Evolutionary conservation across 139 green algal genomes (phyloP).

Genomic region (Closterium sp.): DNA sequence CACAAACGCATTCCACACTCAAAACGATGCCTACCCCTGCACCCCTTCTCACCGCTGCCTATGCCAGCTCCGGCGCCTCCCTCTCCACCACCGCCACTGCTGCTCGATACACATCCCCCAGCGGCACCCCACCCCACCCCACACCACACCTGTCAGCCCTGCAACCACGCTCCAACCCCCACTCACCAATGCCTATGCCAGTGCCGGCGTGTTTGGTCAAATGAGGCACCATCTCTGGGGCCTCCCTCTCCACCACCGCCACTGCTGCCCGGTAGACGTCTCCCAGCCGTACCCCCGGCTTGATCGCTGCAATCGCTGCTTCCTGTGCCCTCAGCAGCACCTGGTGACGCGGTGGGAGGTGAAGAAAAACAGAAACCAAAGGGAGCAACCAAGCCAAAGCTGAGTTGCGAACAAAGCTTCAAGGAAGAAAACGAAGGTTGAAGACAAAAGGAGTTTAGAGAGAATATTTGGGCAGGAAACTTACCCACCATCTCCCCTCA

Average conservation of each 20-base stretch:
- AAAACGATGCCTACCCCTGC: too few relatives aligned
- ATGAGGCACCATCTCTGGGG: conserved; percentile 65
- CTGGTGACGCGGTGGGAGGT: not conserved
- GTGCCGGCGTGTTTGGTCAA: conserved; percentile 15
- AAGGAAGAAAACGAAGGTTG: too few relatives aligned
- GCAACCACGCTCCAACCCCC: too few relatives aligned
- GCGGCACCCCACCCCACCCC: conserved; percentile 49
- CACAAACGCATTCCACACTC: too few relatives aligned
- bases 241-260: conserved; percentile 47
- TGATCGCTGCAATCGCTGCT: conserved; percentile 70
- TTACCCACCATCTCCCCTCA: not conserved
- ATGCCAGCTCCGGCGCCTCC: conserved; percentile 73
- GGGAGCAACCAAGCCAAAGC: too few relatives aligned
- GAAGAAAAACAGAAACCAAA: too few relatives aligned
- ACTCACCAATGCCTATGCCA: not conserved
- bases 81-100: conserved; percentile 45
- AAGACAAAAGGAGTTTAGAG: too few relatives aligned
- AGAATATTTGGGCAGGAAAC: too few relatives aligned
- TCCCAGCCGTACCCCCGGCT: conserved; percentile 41
- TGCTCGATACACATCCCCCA: conserved; percentile 30
- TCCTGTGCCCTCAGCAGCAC: conserved; percentile 71
- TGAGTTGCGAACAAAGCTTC: too few relatives aligned
- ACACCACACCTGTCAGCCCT: conserved; percentile 45
- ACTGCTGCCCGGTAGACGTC: conserved; percentile 48
- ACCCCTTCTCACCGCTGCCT: conserved; percentile 53